Conservation (phyloP, 2,329 filamentous ascomycete genomes). For the Arthrobotrys megalospora region DNA sequence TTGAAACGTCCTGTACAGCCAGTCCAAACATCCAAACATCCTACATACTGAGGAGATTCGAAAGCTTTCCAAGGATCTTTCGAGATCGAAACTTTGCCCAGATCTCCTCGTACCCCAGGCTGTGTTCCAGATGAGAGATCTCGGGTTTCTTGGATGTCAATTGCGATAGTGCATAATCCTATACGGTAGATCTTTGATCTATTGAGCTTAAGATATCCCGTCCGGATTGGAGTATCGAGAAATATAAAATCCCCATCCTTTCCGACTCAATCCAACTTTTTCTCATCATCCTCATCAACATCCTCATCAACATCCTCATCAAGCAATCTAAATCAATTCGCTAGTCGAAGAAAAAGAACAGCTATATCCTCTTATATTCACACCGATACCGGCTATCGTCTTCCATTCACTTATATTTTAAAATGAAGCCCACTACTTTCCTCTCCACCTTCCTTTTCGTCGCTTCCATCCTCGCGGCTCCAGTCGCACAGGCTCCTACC, state of each 20-base stretch:
- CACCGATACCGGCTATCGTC: slow-evolving; percentile 1
- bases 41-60: neutral
- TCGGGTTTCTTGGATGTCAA: neutral
- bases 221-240: neutral
- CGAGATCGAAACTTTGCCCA: slow-evolving; percentile 11
- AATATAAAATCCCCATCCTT: slow-evolving; percentile 13
- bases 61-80: slow-evolving; percentile 10
- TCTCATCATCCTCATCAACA: neutral
- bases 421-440: slow-evolving; percentile 30
- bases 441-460: slow-evolving; percentile 24
- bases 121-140: slow-evolving; percentile 4
- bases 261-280: neutral
- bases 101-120: neutral
- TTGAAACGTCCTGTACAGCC: slow-evolving; percentile 1
- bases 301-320: slow-evolving; percentile 8
- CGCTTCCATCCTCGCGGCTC: slow-evolving; percentile 11
- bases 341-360: neutral
- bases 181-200: neutral
- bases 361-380: neutral
- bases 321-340: neutral
- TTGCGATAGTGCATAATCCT: slow-evolving; percentile 1
- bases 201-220: neutral
- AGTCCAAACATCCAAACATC: slow-evolving; percentile 13
- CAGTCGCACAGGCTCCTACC: slow-evolving; percentile 6
- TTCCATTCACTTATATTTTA: neutral